Percentiles rank a stretch among this genome's conserved stretches.
Conservation (phyloP, 768 basidiomycete genomes). For the Termitomyces sp. region DNA sequence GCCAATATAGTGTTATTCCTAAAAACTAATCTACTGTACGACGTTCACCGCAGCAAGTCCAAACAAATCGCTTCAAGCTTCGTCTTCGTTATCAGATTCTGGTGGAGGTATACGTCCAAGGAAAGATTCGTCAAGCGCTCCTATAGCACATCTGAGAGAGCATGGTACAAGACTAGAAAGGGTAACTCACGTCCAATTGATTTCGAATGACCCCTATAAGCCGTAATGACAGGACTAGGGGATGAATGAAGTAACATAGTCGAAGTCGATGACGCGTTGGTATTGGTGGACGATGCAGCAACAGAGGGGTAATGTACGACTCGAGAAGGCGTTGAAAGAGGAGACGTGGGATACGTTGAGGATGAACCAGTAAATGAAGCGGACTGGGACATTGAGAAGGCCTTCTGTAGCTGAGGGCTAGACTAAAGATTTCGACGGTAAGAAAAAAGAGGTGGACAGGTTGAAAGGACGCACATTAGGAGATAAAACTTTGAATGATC, state of each 20-base stretch:
- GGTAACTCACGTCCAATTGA: conserved; percentile 33
- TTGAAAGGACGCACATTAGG: conserved; percentile 29
- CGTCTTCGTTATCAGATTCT: background rate
- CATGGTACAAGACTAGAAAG: background rate
- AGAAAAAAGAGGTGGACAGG: background rate
- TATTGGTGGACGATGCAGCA: conserved; percentile 27
- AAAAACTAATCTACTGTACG: background rate
- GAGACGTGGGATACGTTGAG: conserved; percentile 32
- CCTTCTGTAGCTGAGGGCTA: conserved; percentile 39
- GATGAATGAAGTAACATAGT: conserved; percentile 28
- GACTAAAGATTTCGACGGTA: conserved; percentile 20
- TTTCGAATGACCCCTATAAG: conserved; percentile 35
- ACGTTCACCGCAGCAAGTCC: background rate
- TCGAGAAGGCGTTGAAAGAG: conserved; percentile 36
- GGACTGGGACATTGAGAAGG: conserved; percentile 37
- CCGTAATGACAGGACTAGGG: conserved; percentile 39
- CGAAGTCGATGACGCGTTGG: conserved; percentile 29
- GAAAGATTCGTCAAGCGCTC: conserved; percentile 39
- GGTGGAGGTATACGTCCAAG: conserved; percentile 18
- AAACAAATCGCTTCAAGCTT: background rate
- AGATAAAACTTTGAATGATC: conserved; percentile 34
- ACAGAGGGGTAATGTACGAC: conserved; percentile 31
- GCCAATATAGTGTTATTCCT: background rate
- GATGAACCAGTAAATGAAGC: conserved; percentile 25
- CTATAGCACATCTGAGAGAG: conserved; percentile 16